Percentiles rank a stretch among this genome's conserved stretches.
Conservation (phyloP, 148 eudicot species). For the Persicaria maculosa region DNA sequence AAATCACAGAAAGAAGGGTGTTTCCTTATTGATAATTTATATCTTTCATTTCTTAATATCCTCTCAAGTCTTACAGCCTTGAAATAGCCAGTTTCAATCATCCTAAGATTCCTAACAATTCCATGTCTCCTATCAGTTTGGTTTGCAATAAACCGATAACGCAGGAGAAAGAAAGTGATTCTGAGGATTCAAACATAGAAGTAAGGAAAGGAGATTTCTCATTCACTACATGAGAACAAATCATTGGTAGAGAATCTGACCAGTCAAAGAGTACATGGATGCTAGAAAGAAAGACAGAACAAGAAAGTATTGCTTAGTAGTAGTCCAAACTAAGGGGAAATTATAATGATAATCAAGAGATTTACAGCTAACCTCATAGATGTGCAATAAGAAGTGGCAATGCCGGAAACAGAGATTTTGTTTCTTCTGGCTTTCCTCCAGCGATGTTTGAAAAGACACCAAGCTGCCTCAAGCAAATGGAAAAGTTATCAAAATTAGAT, state of each 20-base stretch:
- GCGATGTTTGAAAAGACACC: slow-evolving; percentile 96
- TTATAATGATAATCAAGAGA: not conserved
- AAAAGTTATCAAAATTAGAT: not conserved
- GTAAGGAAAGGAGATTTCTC: not conserved
- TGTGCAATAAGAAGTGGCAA: slow-evolving; percentile 90
- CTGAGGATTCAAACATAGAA: not conserved
- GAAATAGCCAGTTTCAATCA: not conserved
- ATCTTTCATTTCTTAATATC: not conserved
- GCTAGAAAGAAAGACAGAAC: not conserved
- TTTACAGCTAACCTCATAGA: slow-evolving; percentile 66
- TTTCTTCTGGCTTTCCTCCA: slow-evolving; percentile 93
- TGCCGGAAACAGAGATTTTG: slow-evolving; percentile 83
- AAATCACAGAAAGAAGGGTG: not conserved
- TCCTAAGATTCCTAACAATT: not conserved
- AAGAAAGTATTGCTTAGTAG: not conserved
- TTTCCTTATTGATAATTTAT: not conserved
- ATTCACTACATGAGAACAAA: not conserved
- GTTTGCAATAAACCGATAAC: not conserved
- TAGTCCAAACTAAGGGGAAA: not conserved
- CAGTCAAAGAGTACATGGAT: not conserved
- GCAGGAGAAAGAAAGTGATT: not conserved
- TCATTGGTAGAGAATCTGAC: not conserved
- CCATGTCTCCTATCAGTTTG: not conserved
- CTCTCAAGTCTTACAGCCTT: not conserved
- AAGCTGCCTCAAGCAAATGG: slow-evolving; percentile 97